These are phyloP conservation scores for Lipomyces sp. DNA, from an alignment of 805 yeast genomes.

Conservation along the genomic window DNA sequence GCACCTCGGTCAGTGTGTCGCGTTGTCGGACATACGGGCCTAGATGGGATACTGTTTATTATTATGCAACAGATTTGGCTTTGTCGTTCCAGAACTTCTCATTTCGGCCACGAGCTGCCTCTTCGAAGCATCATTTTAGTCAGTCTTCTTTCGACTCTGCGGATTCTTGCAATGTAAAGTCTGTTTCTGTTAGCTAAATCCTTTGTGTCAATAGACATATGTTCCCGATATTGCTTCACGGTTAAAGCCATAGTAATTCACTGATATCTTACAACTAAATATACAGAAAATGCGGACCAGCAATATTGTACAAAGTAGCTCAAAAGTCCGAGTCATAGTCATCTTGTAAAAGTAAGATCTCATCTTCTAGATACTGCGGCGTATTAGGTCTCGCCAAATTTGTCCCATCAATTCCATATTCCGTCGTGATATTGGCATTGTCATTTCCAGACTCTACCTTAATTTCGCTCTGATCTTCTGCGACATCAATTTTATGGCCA, in stretches of 20 bases:
- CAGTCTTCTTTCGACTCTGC: too few species aligned
- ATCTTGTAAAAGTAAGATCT: constrained; percentile 23
- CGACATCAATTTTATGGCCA: constrained; percentile 1
- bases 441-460: not conserved
- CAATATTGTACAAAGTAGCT: not conserved
- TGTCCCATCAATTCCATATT: not conserved
- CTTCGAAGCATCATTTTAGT: too few species aligned
- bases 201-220: not conserved
- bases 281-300: not conserved
- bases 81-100: too few species aligned
- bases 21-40: too few species aligned
- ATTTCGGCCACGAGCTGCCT: too few species aligned
- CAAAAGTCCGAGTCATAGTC: constrained; percentile 27
- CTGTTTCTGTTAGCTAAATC: too few species aligned
- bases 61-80: too few species aligned
- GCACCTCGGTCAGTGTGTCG: too few species aligned
- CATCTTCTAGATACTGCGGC: constrained; percentile 13
- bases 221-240: too few species aligned
- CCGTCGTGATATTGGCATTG: not conserved
- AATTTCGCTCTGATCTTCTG: not conserved
- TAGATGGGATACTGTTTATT: too few species aligned
- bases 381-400: not conserved
- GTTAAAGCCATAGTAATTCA: too few species aligned
- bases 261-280: constrained; percentile 2
- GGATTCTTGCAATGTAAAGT: too few species aligned